Evolutionary conservation across 305 asterid species (phyloP), one percentile per base, ranked within the genome.

Genomic region (Rubia tinctorum): DNA sequence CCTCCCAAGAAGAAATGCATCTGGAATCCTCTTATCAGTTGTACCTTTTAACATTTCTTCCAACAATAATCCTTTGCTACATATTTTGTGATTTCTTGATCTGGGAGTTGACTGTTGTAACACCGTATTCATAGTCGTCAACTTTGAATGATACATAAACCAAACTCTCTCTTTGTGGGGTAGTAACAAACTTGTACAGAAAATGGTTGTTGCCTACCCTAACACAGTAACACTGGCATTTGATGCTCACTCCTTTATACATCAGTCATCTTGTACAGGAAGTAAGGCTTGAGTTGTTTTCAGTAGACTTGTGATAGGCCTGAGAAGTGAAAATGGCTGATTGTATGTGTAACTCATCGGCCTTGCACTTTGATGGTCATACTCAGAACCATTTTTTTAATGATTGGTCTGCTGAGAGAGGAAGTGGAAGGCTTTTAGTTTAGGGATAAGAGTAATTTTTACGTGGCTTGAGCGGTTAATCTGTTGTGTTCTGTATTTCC

Each of bases 111-210:
- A 68, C 73, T 64, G 68, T 73, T 80, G 78, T 81, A 78, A 73
- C 82, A 76, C 75, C 80, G 88, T 84, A 77, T 58, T 65, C 55
- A 10, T 83, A 75, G 75, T 73, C 73, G 73, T 79, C 43, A 62
- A 73, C 79, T 73, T 61, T 75, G 58, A 66, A 69, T 77, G 78
- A 79, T 56, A 58, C 71, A 66, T 66, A 73, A 72, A 73, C 17
- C 69, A 73, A 56, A 75, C 67, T 74, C 39, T 66, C 23, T 18
- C 8, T 77, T n/a, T 60, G 14, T 44, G 73, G 82, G 80, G 75
- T 71, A 72, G 82, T 78, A 69, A 72, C 66, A 75, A 75, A 78
- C 78, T 73, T 88, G 90, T 85, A 83, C 72, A 78, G 79, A 61
- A 51, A 66, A 75, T 22, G 25, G 69, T 55, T 30, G 79, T 75